phyloP scores from a whole-genome alignment of 2,329 filamentous ascomycete species.

The Fusarium sarcochroum region DNA sequence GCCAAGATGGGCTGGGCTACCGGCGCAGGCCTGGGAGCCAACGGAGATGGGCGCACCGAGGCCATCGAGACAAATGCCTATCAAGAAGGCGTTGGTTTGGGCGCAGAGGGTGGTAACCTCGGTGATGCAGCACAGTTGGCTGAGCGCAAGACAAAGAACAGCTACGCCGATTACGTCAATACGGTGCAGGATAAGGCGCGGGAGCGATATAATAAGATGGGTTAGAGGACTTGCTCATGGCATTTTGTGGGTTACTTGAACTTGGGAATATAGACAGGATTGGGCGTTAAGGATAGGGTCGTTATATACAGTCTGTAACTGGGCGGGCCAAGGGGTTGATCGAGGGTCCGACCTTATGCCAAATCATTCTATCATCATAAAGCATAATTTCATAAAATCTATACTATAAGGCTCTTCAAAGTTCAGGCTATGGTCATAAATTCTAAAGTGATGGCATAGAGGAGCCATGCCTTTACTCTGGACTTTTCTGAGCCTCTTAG shows the following conservation, averaged over 20 bases:
- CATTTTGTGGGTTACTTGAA: neutral
- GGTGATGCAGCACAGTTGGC: slow-evolving; percentile 77
- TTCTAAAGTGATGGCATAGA: no score
- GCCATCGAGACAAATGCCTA: slow-evolving; percentile 76
- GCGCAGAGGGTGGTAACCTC: slow-evolving; percentile 77
- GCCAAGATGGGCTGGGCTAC: slow-evolving; percentile 81
- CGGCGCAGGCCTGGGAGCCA: slow-evolving; percentile 75
- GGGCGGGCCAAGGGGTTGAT: no score
- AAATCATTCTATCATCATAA: no score
- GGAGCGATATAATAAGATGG: slow-evolving; percentile 73
- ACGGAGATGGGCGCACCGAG: slow-evolving; percentile 73
- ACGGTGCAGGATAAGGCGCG: slow-evolving; percentile 76
- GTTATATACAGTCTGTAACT: neutral
- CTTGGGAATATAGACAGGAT: slow-evolving; percentile 10
- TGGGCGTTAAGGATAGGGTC: slow-evolving; percentile 16
- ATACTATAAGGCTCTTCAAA: no score
- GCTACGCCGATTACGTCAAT: slow-evolving; percentile 73
- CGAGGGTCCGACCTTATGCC: no score
- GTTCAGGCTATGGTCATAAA: no score
- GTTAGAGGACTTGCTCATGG: slow-evolving; percentile 18
- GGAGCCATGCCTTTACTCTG: no score
- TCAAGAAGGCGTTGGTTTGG: slow-evolving; percentile 76
- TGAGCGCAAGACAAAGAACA: slow-evolving; percentile 71
- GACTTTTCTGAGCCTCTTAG: no score
- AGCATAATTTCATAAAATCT: no score